Conservation (phyloP, 129 eudicot species). For the Calendula officinalis region DNA sequence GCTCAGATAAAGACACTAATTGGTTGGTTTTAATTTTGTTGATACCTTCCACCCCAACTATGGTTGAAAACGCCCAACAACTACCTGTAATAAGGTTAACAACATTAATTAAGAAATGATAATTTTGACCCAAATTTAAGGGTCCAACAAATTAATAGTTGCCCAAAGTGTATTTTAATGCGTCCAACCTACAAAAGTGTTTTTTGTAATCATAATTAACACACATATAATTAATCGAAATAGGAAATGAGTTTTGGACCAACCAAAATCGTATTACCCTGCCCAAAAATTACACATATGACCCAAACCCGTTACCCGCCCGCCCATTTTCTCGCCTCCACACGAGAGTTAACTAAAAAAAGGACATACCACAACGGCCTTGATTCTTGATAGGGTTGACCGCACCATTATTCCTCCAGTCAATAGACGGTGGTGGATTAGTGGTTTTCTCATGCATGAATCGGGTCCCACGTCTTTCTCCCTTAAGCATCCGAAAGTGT, state of each 20-base stretch:
- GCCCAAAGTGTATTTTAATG: not conserved
- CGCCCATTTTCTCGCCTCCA: not conserved
- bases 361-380: conserved; percentile 65
- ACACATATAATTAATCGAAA: not conserved
- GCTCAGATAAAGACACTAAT: conserved; percentile 72
- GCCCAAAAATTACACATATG: not conserved
- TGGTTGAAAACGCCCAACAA: conserved; percentile 92
- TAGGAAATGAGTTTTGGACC: not conserved
- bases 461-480: conserved; percentile 38
- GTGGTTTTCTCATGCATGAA: conserved; percentile 58
- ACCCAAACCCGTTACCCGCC: not conserved
- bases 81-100: conserved; percentile 47
- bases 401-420: conserved; percentile 82
- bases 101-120: not conserved
- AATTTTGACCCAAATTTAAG: not conserved
- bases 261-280: not conserved
- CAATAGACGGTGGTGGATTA: conserved; percentile 56
- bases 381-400: conserved; percentile 83
- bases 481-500: conserved; percentile 60
- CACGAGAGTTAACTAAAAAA: not conserved
- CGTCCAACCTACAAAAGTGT: not conserved
- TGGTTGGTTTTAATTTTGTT: conserved; percentile 70
- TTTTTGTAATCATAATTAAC: not conserved
- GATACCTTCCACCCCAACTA: conserved; percentile 89
- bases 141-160: not conserved